These are phyloP conservation scores for Pyronema omphalodes DNA, from an alignment of 495 filamentous ascomycete genomes.

Conservation along the genomic window DNA sequence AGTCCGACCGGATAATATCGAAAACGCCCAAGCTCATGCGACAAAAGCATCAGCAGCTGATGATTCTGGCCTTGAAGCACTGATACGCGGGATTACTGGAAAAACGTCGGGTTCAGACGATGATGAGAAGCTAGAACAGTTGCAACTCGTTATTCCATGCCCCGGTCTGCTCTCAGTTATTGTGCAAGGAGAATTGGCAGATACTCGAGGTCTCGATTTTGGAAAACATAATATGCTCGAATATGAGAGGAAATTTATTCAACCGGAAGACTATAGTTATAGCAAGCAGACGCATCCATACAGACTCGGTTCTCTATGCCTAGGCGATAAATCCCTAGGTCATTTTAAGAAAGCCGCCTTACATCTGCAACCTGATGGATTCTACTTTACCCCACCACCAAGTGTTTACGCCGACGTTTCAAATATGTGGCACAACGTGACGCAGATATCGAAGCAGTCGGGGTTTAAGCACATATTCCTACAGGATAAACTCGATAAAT, in stretches of 20 bases:
- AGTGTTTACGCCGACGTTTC: slow-evolving; percentile 2
- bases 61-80: no score
- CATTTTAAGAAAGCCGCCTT: slow-evolving; percentile 11
- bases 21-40: slow-evolving; percentile 3
- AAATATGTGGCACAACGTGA: slow-evolving; percentile 7
- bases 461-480: slow-evolving; percentile 2
- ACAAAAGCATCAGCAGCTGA: no score
- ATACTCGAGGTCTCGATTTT: slow-evolving; percentile 8
- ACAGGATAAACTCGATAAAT: neutral
- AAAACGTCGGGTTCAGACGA: no score
- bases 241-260: slow-evolving; percentile 1
- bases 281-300: neutral
- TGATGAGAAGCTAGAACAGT: neutral
- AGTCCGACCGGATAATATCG: neutral
- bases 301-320: slow-evolving; percentile 6
- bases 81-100: no score
- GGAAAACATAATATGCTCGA: neutral
- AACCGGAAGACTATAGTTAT: slow-evolving; percentile 6
- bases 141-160: slow-evolving; percentile 5
- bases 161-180: slow-evolving; percentile 9
- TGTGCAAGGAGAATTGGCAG: slow-evolving; percentile 8
- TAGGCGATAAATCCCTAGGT: neutral
- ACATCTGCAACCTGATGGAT: slow-evolving; percentile 11
- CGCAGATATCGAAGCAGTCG: neutral
- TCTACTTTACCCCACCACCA: slow-evolving; percentile 10